A percentile compares a stretch with the other conserved stretches of the same genome.
Conservation (phyloP, 495 filamentous ascomycete genomes). For the Podospora tetraspora region DNA sequence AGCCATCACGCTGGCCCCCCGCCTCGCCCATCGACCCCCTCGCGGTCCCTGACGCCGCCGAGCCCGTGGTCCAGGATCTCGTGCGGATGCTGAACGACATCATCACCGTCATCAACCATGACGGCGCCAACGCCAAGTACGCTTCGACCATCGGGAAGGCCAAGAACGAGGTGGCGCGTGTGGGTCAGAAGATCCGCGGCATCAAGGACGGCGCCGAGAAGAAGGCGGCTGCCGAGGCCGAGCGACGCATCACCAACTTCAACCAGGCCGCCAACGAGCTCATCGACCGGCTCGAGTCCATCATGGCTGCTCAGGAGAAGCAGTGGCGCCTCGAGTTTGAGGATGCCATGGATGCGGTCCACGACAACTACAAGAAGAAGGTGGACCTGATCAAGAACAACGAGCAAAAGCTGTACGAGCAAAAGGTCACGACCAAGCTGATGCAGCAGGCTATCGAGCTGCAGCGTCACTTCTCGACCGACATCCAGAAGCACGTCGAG, state of each 20-base stretch:
- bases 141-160: constrained; percentile 69
- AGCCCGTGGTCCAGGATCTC: constrained; percentile 87
- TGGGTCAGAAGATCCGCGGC: constrained; percentile 65
- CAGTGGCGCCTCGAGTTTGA: constrained; percentile 87
- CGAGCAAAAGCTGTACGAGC: constrained; percentile 67
- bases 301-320: constrained; percentile 67
- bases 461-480: constrained; percentile 71
- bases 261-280: constrained; percentile 58
- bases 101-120: constrained; percentile 84
- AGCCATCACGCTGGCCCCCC: constrained; percentile 55
- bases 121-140: constrained; percentile 68
- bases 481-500: constrained; percentile 79
- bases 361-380: constrained; percentile 69
- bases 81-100: constrained; percentile 93
- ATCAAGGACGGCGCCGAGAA: constrained; percentile 62
- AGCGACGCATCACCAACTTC: constrained; percentile 53
- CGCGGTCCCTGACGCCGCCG: constrained; percentile 64
- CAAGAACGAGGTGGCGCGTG: constrained; percentile 72
- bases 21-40: constrained; percentile 68
- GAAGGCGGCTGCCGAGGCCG: constrained; percentile 72
- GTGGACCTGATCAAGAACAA: constrained; percentile 69
- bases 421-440: constrained; percentile 75
- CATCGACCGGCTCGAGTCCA: constrained; percentile 67
- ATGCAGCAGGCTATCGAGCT: constrained; percentile 86
- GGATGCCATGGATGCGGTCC: constrained; percentile 72